phyloP scores from a whole-genome alignment of 306 rosid species.

The Calophaca sinica region DNA sequence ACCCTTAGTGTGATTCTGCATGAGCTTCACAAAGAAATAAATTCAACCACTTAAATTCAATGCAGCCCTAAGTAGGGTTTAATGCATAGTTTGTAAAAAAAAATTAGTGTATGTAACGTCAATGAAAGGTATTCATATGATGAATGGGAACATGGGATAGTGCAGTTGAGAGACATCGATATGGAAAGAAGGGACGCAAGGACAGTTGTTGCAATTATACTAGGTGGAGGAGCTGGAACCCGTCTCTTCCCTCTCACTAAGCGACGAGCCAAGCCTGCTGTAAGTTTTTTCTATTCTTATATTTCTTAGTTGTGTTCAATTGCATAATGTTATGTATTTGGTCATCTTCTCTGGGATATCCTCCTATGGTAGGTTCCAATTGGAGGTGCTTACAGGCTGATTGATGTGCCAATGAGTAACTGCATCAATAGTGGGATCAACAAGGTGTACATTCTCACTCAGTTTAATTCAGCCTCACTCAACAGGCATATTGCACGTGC shows the following conservation, averaged over 20 bases:
- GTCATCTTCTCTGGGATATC: conserved; percentile 20
- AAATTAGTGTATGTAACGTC: background rate
- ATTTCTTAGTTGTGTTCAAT: background rate
- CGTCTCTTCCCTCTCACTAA: conserved; percentile 95
- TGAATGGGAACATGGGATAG: conserved; percentile 45
- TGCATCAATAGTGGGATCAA: conserved; percentile 97
- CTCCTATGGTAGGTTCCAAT: conserved; percentile 70
- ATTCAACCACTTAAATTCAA: background rate
- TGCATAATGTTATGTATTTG: conserved; percentile 16
- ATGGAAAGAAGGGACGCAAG: conserved; percentile 66
- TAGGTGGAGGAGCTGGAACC: conserved; percentile 99
- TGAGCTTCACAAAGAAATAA: background rate
- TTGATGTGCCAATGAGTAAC: conserved; percentile 98
- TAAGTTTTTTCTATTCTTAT: conserved; percentile 49
- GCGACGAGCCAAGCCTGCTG: conserved; percentile 96
- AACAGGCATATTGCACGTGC: conserved; percentile 92
- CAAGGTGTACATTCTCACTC: conserved; percentile 93
- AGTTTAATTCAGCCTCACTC: conserved; percentile 92
- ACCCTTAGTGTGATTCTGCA: background rate
- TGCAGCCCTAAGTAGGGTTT: background rate
- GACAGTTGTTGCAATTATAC: conserved; percentile 82
- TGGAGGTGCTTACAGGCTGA: conserved; percentile 90
- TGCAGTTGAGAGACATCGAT: conserved; percentile 73
- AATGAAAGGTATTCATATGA: conserved; percentile 26
- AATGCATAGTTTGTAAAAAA: too few species aligned